These are phyloP conservation scores for Pleurotus cornucopiae DNA, from an alignment of 768 basidiomycete species.

Conservation along the genomic window DNA sequence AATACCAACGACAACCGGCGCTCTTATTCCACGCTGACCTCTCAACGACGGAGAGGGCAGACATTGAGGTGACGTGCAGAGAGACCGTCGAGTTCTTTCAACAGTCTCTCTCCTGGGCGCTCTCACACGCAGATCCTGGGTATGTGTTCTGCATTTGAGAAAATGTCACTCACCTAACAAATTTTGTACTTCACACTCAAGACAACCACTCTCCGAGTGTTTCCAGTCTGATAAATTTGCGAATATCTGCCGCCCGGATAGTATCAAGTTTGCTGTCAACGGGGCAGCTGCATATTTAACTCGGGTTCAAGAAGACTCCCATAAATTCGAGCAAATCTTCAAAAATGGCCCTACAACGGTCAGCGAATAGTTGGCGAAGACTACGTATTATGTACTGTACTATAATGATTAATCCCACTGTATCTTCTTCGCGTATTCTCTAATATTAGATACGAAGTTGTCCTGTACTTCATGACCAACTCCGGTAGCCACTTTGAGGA, in stretches of 20 bases:
- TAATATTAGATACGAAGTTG: constrained; percentile 70
- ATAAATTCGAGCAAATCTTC: constrained; percentile 11
- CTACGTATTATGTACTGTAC: constrained; percentile 3
- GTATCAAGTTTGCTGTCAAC: neutral
- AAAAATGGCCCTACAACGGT: neutral
- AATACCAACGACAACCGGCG: constrained; percentile 14
- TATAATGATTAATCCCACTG: constrained; percentile 60
- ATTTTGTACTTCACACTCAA: neutral
- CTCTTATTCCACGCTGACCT: constrained; percentile 24
- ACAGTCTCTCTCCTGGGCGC: constrained; percentile 19
- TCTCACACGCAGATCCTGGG: constrained; percentile 12
- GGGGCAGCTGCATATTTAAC: neutral
- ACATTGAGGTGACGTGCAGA: constrained; percentile 13
- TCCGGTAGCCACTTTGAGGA: constrained; percentile 87
- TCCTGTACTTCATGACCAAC: constrained; percentile 69
- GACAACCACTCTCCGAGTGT: neutral
- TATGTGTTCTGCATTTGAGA: constrained; percentile 6
- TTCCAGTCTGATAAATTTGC: neutral
- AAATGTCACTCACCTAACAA: neutral
- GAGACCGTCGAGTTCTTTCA: constrained; percentile 15
- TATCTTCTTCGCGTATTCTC: constrained; percentile 68
- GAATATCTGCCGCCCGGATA: neutral
- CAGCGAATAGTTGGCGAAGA: neutral
- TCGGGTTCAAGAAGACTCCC: neutral
- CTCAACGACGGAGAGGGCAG: constrained; percentile 17